Percentiles rank a stretch among this genome's conserved stretches.
Conservation (phyloP, 108 stramenopile genomes). For the Cyclotella distinguenda region DNA sequence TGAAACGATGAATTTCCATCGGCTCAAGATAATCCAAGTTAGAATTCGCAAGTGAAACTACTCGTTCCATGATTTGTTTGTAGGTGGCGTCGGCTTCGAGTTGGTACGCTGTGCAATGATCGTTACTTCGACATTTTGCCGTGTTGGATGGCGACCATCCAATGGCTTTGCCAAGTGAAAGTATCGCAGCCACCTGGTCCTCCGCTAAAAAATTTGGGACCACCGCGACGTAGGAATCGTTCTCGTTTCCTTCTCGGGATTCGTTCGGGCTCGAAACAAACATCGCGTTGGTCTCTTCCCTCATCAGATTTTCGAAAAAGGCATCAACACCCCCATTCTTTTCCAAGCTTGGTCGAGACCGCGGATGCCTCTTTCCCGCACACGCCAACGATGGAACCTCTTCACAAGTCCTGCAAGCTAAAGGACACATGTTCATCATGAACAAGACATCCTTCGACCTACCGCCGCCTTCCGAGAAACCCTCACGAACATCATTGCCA, state of each 20-base stretch:
- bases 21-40: conserved; percentile 35
- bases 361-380: conserved; percentile 28
- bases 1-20: conserved; percentile 26
- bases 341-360: conserved; percentile 14
- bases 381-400: conserved; percentile 32
- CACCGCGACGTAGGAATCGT: conserved; percentile 39
- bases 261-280: conserved; percentile 20
- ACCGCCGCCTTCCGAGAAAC: not conserved
- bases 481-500: not conserved
- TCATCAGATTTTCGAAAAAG: conserved; percentile 18
- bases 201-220: conserved; percentile 35
- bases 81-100: conserved; percentile 15
- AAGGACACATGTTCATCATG: conserved; percentile 52
- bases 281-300: not conserved
- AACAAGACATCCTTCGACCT: conserved; percentile 25
- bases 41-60: conserved; percentile 27
- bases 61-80: conserved; percentile 31
- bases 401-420: conserved; percentile 47
- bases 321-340: conserved; percentile 1
- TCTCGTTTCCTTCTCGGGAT: conserved; percentile 8
- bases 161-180: conserved; percentile 12
- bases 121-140: conserved; percentile 9
- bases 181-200: conserved; percentile 25
- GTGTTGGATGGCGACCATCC: conserved; percentile 4
- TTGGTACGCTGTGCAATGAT: conserved; percentile 3